Percentiles rank a stretch among this genome's conserved stretches.
Evolutionary conservation across 345 rosid species (phyloP).

Genomic region (Eucalyptus melliodora): DNA sequence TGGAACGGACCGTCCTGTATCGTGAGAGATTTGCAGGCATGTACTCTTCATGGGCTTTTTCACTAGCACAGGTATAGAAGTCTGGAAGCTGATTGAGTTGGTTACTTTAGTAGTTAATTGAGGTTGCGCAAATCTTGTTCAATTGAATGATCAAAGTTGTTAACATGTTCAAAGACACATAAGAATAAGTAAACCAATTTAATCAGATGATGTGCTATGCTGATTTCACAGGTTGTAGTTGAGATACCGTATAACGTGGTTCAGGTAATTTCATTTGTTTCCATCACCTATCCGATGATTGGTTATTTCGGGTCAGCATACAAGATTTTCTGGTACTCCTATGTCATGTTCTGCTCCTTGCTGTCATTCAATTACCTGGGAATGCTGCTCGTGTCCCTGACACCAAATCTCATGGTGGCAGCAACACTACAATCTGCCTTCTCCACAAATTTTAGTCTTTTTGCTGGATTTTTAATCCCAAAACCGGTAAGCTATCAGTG

Average conservation of each 20-base stretch:
- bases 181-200: background rate
- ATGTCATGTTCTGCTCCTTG: constrained; percentile 45
- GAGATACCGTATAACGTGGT: constrained; percentile 59
- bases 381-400: constrained; percentile 51
- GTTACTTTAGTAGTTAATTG: background rate
- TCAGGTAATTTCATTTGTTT: constrained; percentile 26
- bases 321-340: constrained; percentile 58
- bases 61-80: constrained; percentile 49
- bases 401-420: constrained; percentile 56
- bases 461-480: constrained; percentile 68
- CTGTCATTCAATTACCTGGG: constrained; percentile 56
- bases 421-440: constrained; percentile 24
- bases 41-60: constrained; percentile 66
- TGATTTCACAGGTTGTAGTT: constrained; percentile 31
- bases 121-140: background rate
- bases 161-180: background rate
- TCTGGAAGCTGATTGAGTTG: background rate
- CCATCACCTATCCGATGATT: constrained; percentile 54
- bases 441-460: constrained; percentile 37
- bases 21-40: constrained; percentile 79
- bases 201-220: background rate
- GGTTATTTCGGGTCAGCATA: constrained; percentile 35
- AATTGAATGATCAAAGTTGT: background rate
- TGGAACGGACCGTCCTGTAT: constrained; percentile 53
- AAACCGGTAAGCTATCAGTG: constrained; percentile 34